Percentiles rank a stretch among this genome's conserved stretches.
These are phyloP conservation scores for sweet orange (Citrus sinensis) DNA, from an alignment of 345 rosid genomes.

Conservation along the genomic window DNA sequence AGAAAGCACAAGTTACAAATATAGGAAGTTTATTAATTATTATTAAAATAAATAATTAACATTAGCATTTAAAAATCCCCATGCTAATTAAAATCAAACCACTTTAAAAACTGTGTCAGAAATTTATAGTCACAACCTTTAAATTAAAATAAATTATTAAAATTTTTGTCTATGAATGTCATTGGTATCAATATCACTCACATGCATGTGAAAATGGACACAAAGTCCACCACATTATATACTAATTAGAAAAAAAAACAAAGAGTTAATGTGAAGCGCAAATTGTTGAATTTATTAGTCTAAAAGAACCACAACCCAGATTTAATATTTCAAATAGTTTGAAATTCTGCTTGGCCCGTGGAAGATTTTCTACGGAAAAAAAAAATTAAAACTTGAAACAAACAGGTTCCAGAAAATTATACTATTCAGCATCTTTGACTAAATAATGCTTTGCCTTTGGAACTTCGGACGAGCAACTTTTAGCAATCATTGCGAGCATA, in stretches of 20 bases:
- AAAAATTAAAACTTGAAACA: neutral
- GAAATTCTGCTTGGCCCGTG: neutral
- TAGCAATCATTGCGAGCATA: neutral
- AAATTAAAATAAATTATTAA: no score
- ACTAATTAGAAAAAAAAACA: neutral
- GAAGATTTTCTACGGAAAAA: neutral
- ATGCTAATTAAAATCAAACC: neutral
- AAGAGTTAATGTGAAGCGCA: neutral
- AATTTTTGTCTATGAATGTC: no score
- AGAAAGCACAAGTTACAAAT: neutral
- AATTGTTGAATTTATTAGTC: neutral
- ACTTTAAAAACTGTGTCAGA: neutral
- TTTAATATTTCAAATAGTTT: neutral
- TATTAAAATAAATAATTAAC: no score
- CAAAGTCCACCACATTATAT: neutral
- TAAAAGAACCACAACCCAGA: neutral
- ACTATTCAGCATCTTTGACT: neutral
- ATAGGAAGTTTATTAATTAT: no score
- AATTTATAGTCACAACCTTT: neutral
- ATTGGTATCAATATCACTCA: no score
- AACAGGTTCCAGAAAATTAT: neutral
- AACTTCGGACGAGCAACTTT: neutral
- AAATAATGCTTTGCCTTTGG: neutral
- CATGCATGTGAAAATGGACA: neutral
- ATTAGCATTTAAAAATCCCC: neutral